Base-by-base conservation (phyloP, 305 asterid genomes). In the Fraxinus albicans region DNA sequence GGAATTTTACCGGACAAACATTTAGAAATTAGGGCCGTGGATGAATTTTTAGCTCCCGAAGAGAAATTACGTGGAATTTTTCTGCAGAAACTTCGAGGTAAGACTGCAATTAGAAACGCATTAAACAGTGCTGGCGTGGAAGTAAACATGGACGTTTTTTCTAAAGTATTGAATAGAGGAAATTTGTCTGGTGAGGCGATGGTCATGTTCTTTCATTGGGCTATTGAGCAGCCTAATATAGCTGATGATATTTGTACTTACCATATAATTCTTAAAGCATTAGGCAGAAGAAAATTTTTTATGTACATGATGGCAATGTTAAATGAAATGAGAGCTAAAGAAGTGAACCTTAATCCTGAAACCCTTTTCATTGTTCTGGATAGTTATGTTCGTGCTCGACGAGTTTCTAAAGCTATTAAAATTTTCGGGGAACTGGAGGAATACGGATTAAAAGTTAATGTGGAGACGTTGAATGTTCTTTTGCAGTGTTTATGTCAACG, bases 11-110 rank as follows among this genome's bases (percentile, higher is more conserved):
- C 79, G 34, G 47, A 47, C 40, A 77, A 79, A 3, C 88, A 82
- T 10, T 80, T 72, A 78, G 81, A 84, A 58, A 69, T 77, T 72
- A 80, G 76, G 73, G 82, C 83, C 1, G 88, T 84, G 17, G 97
- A 95, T 78, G 94, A 77, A 21, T 90, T 89, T 81, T 86, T 95
- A 83, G 83, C 88, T 10, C 94, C 96, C 1, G 98, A 92, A 83
- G 97, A 95, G 60, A 95, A 92, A 81, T 87, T 94, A 50, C 91
- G 97, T 3, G 99, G 98, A 19, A 86, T 95, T 81, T 95, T 95
- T 84, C 85, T 95, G 78, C 97, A 90, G 83, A 93, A 91, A 76
- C 82, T 93, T 47, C 33, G 83, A 6, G 90, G 97, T 4, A 89
- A 77, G 84, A 2, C 84, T 34, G 92, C 94, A 34, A 83, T 85